A percentile compares a stretch with the other conserved stretches of the same genome.
Conservation (phyloP, 805 yeast genomes). For the Kuraishia ogatae region DNA sequence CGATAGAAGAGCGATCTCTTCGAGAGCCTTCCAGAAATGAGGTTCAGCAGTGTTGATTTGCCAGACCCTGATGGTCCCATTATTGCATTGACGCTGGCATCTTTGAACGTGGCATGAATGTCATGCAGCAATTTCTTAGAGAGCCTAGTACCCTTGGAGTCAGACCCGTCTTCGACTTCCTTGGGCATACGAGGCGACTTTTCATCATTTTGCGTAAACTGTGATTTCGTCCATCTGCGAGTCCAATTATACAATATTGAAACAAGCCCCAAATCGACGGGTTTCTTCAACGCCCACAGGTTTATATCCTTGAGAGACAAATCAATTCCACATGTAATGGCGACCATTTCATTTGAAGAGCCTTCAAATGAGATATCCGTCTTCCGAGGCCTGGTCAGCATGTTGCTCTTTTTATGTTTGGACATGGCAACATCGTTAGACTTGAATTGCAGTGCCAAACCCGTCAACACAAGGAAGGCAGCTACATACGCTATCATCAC, state of each 20-base stretch:
- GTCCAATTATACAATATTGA: slow-evolving; percentile 2
- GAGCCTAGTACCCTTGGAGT: not conserved
- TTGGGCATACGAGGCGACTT: not conserved
- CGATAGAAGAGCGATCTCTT: slow-evolving; percentile 4
- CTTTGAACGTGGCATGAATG: slow-evolving; percentile 36
- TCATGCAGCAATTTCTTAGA: slow-evolving; percentile 18
- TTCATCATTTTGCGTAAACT: too few species aligned
- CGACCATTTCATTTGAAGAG: not conserved
- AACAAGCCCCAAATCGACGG: slow-evolving; percentile 1
- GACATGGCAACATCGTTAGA: slow-evolving; percentile 40
- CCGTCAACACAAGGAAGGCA: slow-evolving; percentile 37
- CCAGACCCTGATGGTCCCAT: slow-evolving; percentile 73
- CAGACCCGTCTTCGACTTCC: slow-evolving; percentile 2
- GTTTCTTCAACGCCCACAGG: slow-evolving; percentile 5
- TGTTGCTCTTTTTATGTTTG: slow-evolving; percentile 9
- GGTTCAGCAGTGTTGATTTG: slow-evolving; percentile 50
- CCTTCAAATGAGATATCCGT: not conserved
- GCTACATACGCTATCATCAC: slow-evolving; percentile 43
- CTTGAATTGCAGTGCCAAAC: slow-evolving; percentile 31
- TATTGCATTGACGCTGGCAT: slow-evolving; percentile 49
- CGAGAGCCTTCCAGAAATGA: slow-evolving; percentile 43
- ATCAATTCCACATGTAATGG: slow-evolving; percentile 1
- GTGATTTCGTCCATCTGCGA: not conserved
- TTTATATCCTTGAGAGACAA: slow-evolving; percentile 4
- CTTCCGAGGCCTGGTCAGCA: not conserved